These are phyloP conservation scores for Kluyveromyces aestuarii DNA, from an alignment of 805 yeast species.

Conservation along the genomic window DNA sequence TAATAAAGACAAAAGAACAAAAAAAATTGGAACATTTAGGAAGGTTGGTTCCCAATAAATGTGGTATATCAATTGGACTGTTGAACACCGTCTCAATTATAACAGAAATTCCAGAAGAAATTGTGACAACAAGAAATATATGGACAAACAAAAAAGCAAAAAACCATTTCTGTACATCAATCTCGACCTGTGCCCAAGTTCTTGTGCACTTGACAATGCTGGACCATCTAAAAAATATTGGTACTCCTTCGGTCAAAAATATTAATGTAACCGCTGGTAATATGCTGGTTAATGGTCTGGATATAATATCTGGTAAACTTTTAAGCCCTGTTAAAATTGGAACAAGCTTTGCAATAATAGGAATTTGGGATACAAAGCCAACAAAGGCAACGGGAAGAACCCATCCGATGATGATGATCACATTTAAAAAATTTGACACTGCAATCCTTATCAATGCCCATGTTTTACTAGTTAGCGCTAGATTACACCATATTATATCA, in stretches of 20 bases:
- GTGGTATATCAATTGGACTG: slow-evolving; percentile 66
- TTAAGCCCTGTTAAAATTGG: slow-evolving; percentile 54
- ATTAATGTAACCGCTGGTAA: slow-evolving; percentile 62
- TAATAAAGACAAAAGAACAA: slow-evolving; percentile 63
- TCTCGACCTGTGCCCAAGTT: slow-evolving; percentile 54
- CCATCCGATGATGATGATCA: slow-evolving; percentile 53
- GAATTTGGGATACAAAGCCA: slow-evolving; percentile 66
- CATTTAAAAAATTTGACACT: slow-evolving; percentile 37
- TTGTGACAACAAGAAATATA: slow-evolving; percentile 73
- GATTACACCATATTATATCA: slow-evolving; percentile 66
- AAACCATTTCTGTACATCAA: slow-evolving; percentile 69
- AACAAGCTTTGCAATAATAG: slow-evolving; percentile 49
- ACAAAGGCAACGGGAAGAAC: slow-evolving; percentile 78
- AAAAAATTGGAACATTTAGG: slow-evolving; percentile 86
- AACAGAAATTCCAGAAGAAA: slow-evolving; percentile 68
- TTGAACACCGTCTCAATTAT: slow-evolving; percentile 52
- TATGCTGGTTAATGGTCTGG: slow-evolving; percentile 49
- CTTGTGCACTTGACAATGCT: slow-evolving; percentile 48
- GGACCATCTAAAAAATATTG: slow-evolving; percentile 46
- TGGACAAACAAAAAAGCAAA: slow-evolving; percentile 75
- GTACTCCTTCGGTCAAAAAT: slow-evolving; percentile 52
- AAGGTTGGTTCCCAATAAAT: slow-evolving; percentile 62
- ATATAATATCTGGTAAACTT: slow-evolving; percentile 42
- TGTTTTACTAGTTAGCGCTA: slow-evolving; percentile 33
- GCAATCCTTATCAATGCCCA: slow-evolving; percentile 32